Base-by-base conservation (phyloP, 495 filamentous ascomycete genomes). In the Hypoxylon fragiforme region DNA sequence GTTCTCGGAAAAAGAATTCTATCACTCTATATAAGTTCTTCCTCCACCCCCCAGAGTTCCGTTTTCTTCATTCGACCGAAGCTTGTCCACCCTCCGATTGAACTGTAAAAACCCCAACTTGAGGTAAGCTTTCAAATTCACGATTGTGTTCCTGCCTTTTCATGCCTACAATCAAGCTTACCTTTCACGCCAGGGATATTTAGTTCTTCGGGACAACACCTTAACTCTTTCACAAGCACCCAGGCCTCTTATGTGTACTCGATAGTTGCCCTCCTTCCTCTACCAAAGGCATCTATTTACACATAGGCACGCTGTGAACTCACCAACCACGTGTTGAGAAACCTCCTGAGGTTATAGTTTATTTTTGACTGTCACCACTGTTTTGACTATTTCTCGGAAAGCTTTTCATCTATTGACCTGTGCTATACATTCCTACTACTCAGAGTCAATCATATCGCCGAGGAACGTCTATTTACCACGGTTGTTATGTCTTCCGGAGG, bases 361-460 rank as follows among this genome's bases (percentile, higher is more conserved):
- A 43, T 46, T 42, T 42, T 37, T 15, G 12, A 45, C 11, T 35
- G n/a, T 30, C 19, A 34, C 31, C 18, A 37, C 42, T 46, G 16
- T 19, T 43, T 55, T 51, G 32, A 7, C 34, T 34, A 28, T 43
- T 18, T 26, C 21, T 35, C 12, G 16, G 21, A 32, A 61, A 56
- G 41, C 42, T 51, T 61, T 18, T 56, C 51, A 35, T 47, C 35
- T 5, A 35, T 56, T 52, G 48, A 62, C 42, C 51, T 52, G 26
- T 13, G 11, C 3, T 28, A 48, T 49, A 32, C 47, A 52, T 51
- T 50, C 44, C 26, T 22, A 37, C 47, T 48, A 44, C 9, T 12
- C 4, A 26, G 15, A 50, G 21, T 15, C 31, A 56, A 31, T 39
- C 13, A 36, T 53, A 60, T 54, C 46, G 9, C 32, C 40, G 19